Percentiles rank a stretch among this genome's conserved stretches.
Conservation (phyloP, 352 stramenopile species). For the Achlya hypogyna region DNA sequence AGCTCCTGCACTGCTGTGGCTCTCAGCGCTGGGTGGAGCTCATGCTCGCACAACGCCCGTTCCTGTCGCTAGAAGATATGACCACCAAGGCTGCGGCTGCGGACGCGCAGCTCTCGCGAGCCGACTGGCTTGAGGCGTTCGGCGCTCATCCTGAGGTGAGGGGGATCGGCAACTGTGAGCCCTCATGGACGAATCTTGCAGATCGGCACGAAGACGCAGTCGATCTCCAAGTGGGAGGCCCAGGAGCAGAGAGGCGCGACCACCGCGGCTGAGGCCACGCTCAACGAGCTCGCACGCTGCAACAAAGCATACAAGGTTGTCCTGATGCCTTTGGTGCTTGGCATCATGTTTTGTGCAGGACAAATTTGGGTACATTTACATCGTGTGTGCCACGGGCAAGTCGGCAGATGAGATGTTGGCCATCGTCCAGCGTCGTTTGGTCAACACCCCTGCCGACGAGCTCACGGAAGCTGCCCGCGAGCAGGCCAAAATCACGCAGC, state of each 20-base stretch:
- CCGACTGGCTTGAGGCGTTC: constrained; percentile 68
- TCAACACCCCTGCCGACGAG: constrained; percentile 36
- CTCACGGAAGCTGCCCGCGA: constrained; percentile 49
- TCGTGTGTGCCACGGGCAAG: constrained; percentile 72
- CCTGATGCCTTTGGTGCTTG: not conserved
- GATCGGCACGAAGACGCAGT: constrained; percentile 57
- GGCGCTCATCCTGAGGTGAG: constrained; percentile 45
- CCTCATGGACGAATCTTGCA: constrained; percentile 11
- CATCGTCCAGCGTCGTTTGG: constrained; percentile 50
- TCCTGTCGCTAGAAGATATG: constrained; percentile 33
- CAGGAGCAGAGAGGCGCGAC: constrained; percentile 48
- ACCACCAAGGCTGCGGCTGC: constrained; percentile 33
- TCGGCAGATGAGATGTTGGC: constrained; percentile 61
- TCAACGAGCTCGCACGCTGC: not conserved
- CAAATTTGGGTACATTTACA: constrained; percentile 33
- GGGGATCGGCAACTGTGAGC: not conserved
- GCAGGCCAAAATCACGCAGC: constrained; percentile 72
- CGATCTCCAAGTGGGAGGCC: constrained; percentile 62
- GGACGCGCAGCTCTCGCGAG: constrained; percentile 30
- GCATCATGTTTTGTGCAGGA: not conserved
- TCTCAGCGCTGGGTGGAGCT: constrained; percentile 38
- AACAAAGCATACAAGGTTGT: constrained; percentile 4
- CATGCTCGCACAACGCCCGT: constrained; percentile 34
- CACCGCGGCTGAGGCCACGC: not conserved
- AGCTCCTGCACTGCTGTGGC: constrained; percentile 53